phyloP scores from a whole-genome alignment of 2,329 filamentous ascomycete genomes.

The Aspergillus novoparasiticus region DNA sequence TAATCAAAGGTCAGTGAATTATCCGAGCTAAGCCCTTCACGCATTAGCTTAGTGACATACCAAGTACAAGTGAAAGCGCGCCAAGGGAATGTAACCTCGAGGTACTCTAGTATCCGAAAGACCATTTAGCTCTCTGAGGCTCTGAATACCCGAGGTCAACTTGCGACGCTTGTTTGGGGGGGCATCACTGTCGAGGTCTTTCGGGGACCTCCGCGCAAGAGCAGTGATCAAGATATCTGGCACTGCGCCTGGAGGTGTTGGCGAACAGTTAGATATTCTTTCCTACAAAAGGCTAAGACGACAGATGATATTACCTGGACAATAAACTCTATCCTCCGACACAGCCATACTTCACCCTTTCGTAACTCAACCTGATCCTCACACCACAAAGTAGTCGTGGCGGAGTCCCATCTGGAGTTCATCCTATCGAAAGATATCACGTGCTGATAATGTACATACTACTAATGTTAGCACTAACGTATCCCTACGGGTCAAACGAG shows the following conservation, averaged over 20 bases:
- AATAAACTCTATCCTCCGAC: constrained; percentile 13
- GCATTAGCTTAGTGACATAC: constrained; percentile 24
- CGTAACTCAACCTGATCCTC: background rate
- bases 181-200: constrained; percentile 16
- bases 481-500: background rate
- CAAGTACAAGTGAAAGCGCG: constrained; percentile 32
- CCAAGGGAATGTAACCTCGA: constrained; percentile 37
- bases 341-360: constrained; percentile 20
- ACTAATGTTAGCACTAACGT: too few species aligned
- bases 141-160: constrained; percentile 19
- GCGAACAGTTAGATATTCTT: background rate
- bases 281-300: background rate
- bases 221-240: constrained; percentile 27
- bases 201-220: constrained; percentile 19
- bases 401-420: background rate
- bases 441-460: constrained; percentile 19
- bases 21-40: background rate
- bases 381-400: background rate
- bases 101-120: constrained; percentile 22
- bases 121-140: constrained; percentile 21
- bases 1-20: constrained; percentile 10
- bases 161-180: constrained; percentile 39
- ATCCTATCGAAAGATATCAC: constrained; percentile 20
- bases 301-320: constrained; percentile 14
- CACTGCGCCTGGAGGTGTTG: constrained; percentile 20